Percentiles rank a stretch among this genome's conserved stretches.
Evolutionary conservation across 805 yeast species (phyloP).

Genomic region (Wilhelminamyces savonicus): DNA sequence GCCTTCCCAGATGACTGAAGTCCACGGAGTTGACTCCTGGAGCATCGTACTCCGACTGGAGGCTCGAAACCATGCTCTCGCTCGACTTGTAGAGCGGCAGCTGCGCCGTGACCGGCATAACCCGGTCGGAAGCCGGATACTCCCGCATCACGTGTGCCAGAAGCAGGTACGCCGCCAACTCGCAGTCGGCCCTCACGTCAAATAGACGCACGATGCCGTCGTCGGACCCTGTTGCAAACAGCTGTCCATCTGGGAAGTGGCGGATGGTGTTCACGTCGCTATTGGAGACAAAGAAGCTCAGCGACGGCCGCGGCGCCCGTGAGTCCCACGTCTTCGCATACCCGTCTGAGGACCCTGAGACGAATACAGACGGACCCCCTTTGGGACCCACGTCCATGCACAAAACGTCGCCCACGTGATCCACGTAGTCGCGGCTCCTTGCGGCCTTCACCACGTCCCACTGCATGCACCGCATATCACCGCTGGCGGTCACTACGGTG

Average conservation of each 20-base stretch:
- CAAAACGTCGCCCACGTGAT: slow-evolving; percentile 70
- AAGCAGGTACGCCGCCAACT: slow-evolving; percentile 44
- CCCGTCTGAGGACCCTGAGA: slow-evolving; percentile 67
- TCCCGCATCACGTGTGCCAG: slow-evolving; percentile 6
- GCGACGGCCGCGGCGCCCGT: slow-evolving; percentile 36
- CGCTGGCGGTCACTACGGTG: slow-evolving; percentile 61
- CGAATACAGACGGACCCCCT: slow-evolving; percentile 29
- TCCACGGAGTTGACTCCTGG: slow-evolving; percentile 72
- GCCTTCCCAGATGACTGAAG: slow-evolving; percentile 67
- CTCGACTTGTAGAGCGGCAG: too few relatives aligned
- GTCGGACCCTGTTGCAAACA: slow-evolving; percentile 73
- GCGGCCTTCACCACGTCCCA: slow-evolving; percentile 74
- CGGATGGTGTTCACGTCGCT: slow-evolving; percentile 58
- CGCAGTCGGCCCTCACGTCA: slow-evolving; percentile 75
- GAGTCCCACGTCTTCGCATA: slow-evolving; percentile 62
- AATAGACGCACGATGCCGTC: slow-evolving; percentile 66
- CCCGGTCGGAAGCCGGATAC: too few relatives aligned
- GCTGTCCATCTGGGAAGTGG: slow-evolving; percentile 64
- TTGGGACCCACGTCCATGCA: slow-evolving; percentile 31
- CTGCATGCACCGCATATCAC: slow-evolving; percentile 70
- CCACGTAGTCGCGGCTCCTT: slow-evolving; percentile 47
- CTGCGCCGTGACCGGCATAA: too few relatives aligned
- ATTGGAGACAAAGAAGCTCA: slow-evolving; percentile 48
- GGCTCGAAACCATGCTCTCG: too few relatives aligned
- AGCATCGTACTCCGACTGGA: slow-evolving; percentile 37